Evolutionary conservation across 108 stramenopile species (phyloP).

Genomic region (Skeletonema potamos): DNA sequence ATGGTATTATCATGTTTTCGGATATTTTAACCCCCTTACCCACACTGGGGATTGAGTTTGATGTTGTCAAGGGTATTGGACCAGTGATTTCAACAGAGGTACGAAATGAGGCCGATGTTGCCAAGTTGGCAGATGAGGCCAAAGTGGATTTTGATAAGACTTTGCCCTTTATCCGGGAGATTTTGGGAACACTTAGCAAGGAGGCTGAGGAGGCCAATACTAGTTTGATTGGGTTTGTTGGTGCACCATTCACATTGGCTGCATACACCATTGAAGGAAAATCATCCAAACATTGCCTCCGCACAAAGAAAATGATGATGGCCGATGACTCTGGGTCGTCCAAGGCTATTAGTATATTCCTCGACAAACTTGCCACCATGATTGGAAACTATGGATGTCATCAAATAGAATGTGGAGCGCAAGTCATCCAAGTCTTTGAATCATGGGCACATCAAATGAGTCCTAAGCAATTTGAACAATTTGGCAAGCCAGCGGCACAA

Average conservation of each 20-base stretch:
- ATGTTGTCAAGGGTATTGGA: slow-evolving; percentile 92
- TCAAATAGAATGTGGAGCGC: slow-evolving; percentile 96
- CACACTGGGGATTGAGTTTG: slow-evolving; percentile 95
- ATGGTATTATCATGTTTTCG: slow-evolving; percentile 99
- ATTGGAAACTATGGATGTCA: slow-evolving; percentile 92
- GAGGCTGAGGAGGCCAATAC: slow-evolving; percentile 87
- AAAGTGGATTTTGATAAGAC: slow-evolving; percentile 76
- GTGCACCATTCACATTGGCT: slow-evolving; percentile 96
- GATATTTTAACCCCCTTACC: slow-evolving; percentile 98
- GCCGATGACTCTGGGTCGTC: slow-evolving; percentile 69
- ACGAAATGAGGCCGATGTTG: slow-evolving; percentile 62
- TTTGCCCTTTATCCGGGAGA: slow-evolving; percentile 92
- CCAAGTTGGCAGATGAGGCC: slow-evolving; percentile 41
- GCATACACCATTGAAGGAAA: slow-evolving; percentile 97
- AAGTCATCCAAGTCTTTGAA: slow-evolving; percentile 99
- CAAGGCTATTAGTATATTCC: slow-evolving; percentile 67
- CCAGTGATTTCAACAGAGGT: slow-evolving; percentile 89
- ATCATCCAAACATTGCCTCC: slow-evolving; percentile 80
- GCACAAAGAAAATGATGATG: slow-evolving; percentile 92
- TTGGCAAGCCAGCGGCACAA: slow-evolving; percentile 90
- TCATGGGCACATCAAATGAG: slow-evolving; percentile 95
- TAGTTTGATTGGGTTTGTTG: slow-evolving; percentile 97
- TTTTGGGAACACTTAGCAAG: slow-evolving; percentile 68
- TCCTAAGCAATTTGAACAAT: slow-evolving; percentile 81
- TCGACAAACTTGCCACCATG: slow-evolving; percentile 89